Evolutionary conservation across 306 rosid genomes (phyloP).

Genomic region (Fagus sylvatica): DNA sequence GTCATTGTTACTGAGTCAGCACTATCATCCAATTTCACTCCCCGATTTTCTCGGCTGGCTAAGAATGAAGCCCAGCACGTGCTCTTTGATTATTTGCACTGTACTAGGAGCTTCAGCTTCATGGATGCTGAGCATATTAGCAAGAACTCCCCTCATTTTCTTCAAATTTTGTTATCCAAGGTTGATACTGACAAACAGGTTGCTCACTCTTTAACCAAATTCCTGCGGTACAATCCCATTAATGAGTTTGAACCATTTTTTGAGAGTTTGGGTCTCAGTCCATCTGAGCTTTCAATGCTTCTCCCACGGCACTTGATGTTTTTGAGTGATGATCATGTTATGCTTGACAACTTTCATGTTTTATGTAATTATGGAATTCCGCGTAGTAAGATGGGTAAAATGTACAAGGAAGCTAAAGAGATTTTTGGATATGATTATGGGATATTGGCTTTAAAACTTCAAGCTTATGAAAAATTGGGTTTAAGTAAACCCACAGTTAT

Average conservation of each 20-base stretch:
- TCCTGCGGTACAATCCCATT: constrained; percentile 62
- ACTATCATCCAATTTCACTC: constrained; percentile 8
- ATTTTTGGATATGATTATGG: constrained; percentile 53
- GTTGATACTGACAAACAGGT: constrained; percentile 38
- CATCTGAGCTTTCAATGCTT: constrained; percentile 40
- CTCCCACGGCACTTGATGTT: constrained; percentile 54
- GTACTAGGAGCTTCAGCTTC: constrained; percentile 58
- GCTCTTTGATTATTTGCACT: constrained; percentile 61
- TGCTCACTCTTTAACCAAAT: constrained; percentile 40
- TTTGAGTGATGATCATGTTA: constrained; percentile 51
- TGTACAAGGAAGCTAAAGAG: constrained; percentile 64
- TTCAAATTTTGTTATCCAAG: constrained; percentile 44
- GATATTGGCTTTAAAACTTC: constrained; percentile 47
- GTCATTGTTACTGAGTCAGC: constrained; percentile 11
- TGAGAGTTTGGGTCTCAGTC: constrained; percentile 70
- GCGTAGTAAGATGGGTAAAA: constrained; percentile 53
- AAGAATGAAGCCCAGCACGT: constrained; percentile 49
- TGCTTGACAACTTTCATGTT: constrained; percentile 58
- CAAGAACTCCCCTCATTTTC: constrained; percentile 62
- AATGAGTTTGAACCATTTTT: constrained; percentile 86
- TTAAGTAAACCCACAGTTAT: constrained; percentile 50
- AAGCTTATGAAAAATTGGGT: constrained; percentile 64
- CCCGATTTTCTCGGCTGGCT: constrained; percentile 34
- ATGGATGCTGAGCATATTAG: constrained; percentile 68
- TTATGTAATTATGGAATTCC: constrained; percentile 66